Evolutionary conservation across 1,284 basidiomycete species (phyloP), one percentile per base, ranked within the genome.

Genomic region (Fomitopsis schrenkii): DNA sequence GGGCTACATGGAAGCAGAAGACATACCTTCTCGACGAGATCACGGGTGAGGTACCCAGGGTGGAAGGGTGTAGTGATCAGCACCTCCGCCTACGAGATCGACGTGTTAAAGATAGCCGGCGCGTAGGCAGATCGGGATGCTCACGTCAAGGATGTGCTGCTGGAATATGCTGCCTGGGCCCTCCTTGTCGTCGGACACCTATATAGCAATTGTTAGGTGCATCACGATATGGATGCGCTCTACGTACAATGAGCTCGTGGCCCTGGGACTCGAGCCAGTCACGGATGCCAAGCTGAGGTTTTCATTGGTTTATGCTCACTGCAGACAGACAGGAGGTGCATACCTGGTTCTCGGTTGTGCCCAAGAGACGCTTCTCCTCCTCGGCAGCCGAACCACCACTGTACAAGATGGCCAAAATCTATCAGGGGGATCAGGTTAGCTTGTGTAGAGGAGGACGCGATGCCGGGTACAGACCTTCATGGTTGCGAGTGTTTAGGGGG

Each of bases 21-120:
- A 30, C 59, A 28, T 59, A 66, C 71, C 70, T 74, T 74, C 45
- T 69, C 82, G 67, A 97, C 77, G 63, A 96, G 79, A 10, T 95
- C 93, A 44, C 79, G 82, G 7, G 93, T 95, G 63, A 96, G 84
- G 77, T 97, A 97, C 66, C 88, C 94, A 54, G 93, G 93, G 74
- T 94, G 91, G 87, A 95, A 98, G 10, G 95, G 95, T 0, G 95
- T 97, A 17, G 94, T 96, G 76, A 96, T 93, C 69, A 91, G 74
- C 61, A 92, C 82, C 73, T 91, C 89, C 45, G 87, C 85, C 85
- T 76, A 59, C 17, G 56, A 22, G 14, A 59, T 48, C 22, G 58
- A 26, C 28, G 46, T 40, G 17, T 26, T 35, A 45, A 1, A 33
- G 44, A n/a, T 19, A 17, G 48, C 19, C 35, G 48, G 22, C 12